phyloP scores from a whole-genome alignment of 352 stramenopile species.

The Globisporangium cystogenes region DNA sequence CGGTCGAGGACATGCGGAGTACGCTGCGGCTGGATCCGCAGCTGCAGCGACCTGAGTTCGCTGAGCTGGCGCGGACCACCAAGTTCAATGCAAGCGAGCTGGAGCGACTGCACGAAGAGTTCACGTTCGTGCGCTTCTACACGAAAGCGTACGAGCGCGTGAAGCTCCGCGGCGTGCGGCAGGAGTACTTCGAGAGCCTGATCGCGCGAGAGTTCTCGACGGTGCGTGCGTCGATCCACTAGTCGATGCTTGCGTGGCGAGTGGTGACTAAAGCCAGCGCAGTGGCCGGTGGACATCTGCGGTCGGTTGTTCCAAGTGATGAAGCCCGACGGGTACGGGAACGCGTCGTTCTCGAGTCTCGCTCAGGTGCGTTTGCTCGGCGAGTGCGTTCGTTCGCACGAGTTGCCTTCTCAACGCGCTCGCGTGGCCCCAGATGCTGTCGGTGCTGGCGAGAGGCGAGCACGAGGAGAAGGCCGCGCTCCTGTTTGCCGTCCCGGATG shows the following conservation, averaged over 20 bases:
- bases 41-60: constrained; percentile 48
- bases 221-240: constrained; percentile 16
- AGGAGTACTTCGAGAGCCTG: constrained; percentile 51
- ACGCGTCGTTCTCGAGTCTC: constrained; percentile 57
- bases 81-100: constrained; percentile 54
- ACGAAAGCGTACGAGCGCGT: constrained; percentile 31
- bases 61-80: constrained; percentile 35
- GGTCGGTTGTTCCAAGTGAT: constrained; percentile 38
- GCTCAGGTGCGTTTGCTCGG: constrained; percentile 59
- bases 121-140: constrained; percentile 54
- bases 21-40: constrained; percentile 37
- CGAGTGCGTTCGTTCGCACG: too few species aligned
- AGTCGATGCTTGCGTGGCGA: too few species aligned
- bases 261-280: background rate
- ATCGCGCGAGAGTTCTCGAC: constrained; percentile 39
- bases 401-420: background rate
- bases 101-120: constrained; percentile 53
- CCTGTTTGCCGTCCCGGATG: constrained; percentile 41
- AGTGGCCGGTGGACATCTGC: constrained; percentile 44
- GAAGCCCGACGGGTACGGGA: constrained; percentile 50
- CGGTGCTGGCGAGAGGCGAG: constrained; percentile 30
- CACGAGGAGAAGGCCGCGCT: constrained; percentile 45
- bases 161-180: constrained; percentile 40
- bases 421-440: constrained; percentile 27
- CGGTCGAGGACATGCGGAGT: constrained; percentile 52